Base-by-base conservation (phyloP, 1,284 basidiomycete species). In the Cryptococcus floricola region DNA sequence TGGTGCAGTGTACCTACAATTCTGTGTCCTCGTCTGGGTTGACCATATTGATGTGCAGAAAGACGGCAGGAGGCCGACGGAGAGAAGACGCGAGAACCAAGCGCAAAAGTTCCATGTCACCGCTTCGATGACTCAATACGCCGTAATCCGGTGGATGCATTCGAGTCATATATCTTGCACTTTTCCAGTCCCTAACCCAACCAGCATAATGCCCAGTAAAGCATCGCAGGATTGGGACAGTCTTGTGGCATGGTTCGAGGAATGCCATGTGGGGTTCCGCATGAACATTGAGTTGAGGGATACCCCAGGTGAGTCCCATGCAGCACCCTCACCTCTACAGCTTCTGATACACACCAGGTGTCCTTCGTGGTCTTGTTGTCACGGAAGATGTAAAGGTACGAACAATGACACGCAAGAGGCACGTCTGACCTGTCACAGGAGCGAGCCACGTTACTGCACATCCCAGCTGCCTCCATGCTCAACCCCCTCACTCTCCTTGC, bases 1-100 rank as follows among this genome's bases (percentile, higher is more conserved):
- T 14, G 18, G 43, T 12, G 14, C n/a, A 13, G n/a, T 10, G 25
- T 54, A 76, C 88, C 77, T 72, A 91, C 91, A 93, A 94, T 82
- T 94, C 91, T 1, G 91, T 93, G 73, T 95, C 91, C 79, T 92
- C 87, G 81, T 91, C 82, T 8, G 87, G 82, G 72, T 92, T 89
- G 60, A 70, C 62, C 71, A 74, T 77, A 27, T 8, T 56, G 56
- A 23, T 25, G 39, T 23, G 8, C 37, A 52, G 44, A 48, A 14
- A 19, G 14, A 48, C 23, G 41, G 31, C 18, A 42, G 28, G 14
- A 38, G 34, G 44, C 31, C 37, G 28, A 9, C 28, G 19, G 39
- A 42, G 37, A 42, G 37, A 42, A 50, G 18, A 23, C 25, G 13
- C 10, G 41, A 23, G 41, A 42, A 42, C n/a, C 16, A 42, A 42